Evolutionary conservation across 768 basidiomycete genomes (phyloP).

Genomic region (Lentinula boryana): DNA sequence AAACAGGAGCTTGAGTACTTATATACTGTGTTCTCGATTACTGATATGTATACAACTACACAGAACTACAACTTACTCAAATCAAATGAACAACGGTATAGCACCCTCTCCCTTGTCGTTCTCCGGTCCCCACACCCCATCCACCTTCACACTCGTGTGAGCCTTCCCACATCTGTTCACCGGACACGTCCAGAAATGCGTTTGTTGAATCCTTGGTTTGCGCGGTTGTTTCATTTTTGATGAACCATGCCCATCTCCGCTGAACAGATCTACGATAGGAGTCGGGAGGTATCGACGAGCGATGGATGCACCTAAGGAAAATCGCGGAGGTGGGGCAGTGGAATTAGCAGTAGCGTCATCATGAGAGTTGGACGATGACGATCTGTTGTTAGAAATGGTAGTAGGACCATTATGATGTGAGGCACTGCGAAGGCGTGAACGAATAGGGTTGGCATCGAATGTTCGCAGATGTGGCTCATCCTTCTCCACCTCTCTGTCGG

Average conservation of each 20-base stretch:
- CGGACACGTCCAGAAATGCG: slow-evolving; percentile 60
- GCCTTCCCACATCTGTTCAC: slow-evolving; percentile 47
- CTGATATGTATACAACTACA: background rate
- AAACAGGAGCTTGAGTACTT: too few species aligned
- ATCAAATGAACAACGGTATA: slow-evolving; percentile 6
- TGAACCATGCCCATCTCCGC: background rate
- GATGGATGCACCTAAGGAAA: background rate
- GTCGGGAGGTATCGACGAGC: slow-evolving; percentile 5
- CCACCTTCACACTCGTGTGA: slow-evolving; percentile 53
- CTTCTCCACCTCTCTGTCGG: background rate
- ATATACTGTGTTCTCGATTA: too few species aligned
- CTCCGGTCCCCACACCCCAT: slow-evolving; percentile 58
- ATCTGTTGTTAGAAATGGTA: slow-evolving; percentile 1
- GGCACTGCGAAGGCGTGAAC: slow-evolving; percentile 51
- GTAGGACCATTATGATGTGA: slow-evolving; percentile 8
- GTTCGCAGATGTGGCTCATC: background rate
- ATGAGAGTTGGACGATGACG: background rate
- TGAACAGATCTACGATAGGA: background rate
- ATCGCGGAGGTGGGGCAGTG: background rate
- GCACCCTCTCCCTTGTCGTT: slow-evolving; percentile 20
- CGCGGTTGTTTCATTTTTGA: slow-evolving; percentile 20
- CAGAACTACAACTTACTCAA: background rate
- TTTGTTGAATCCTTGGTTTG: slow-evolving; percentile 28
- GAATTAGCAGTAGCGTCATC: slow-evolving; percentile 5
- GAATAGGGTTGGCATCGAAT: slow-evolving; percentile 33